Percentiles rank a stretch among this genome's conserved stretches.
Conservation (phyloP, 2,329 filamentous ascomycete genomes). For the Exophiala sp. region DNA sequence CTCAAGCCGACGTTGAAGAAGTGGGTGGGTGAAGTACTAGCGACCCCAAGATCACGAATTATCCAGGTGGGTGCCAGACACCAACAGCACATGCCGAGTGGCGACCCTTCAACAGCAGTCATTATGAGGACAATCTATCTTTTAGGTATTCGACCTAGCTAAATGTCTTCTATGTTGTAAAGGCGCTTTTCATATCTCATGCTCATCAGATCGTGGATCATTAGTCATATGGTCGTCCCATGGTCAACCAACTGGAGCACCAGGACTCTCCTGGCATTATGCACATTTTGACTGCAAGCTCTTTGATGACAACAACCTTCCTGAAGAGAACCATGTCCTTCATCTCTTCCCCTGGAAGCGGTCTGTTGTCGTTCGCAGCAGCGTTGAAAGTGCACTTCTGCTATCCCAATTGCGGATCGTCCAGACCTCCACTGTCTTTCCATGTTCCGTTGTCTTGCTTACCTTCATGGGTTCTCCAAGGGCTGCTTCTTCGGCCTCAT, state of each 20-base stretch:
- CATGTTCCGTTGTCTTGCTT: constrained; percentile 12
- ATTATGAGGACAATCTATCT: background rate
- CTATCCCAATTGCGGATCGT: constrained; percentile 29
- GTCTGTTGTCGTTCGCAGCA: constrained; percentile 27
- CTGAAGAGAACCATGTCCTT: background rate
- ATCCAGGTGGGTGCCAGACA: too few relatives aligned
- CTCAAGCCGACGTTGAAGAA: background rate
- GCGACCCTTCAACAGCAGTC: background rate
- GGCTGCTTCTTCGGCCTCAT: constrained; percentile 32
- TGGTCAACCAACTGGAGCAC: background rate
- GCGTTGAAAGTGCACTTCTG: constrained; percentile 23
- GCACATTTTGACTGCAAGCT: background rate
- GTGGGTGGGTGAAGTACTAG: background rate
- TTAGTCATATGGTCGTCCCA: constrained; percentile 5
- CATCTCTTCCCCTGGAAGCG: constrained; percentile 1
- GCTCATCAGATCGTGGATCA: too few relatives aligned
- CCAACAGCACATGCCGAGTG: too few relatives aligned
- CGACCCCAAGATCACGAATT: too few relatives aligned
- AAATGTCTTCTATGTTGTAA: too few relatives aligned
- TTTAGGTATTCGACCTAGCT: background rate
- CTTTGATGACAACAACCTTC: constrained; percentile 3
- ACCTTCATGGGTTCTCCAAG: constrained; percentile 22
- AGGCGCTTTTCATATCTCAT: too few relatives aligned
- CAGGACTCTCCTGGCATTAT: too few relatives aligned
- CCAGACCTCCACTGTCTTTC: constrained; percentile 25